Conservation (phyloP, 345 rosid genomes). For the Pelargonium nanum region DNA sequence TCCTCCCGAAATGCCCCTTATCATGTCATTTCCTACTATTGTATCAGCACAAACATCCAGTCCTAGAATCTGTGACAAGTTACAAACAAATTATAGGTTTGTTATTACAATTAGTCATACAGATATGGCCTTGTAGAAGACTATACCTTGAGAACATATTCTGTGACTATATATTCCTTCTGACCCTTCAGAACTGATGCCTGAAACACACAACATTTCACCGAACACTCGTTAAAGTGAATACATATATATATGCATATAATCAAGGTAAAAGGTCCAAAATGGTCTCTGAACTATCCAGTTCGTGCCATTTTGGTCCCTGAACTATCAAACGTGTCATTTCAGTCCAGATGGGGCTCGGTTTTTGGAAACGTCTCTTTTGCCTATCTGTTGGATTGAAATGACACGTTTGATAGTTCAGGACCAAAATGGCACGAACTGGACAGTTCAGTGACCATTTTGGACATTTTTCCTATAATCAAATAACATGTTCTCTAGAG, state of each 20-base stretch:
- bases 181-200: conserved; percentile 7
- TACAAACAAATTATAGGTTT: neutral
- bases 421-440: no score
- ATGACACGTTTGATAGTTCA: no score
- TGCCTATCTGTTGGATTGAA: no score
- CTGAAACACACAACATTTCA: conserved; percentile 5
- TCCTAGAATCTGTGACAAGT: conserved; percentile 11
- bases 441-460: no score
- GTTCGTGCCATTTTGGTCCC: no score
- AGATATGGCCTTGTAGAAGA: neutral
- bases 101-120: neutral
- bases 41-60: conserved; percentile 11
- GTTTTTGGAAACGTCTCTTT: no score
- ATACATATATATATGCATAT: no score
- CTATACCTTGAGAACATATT: conserved; percentile 13
- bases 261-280: no score
- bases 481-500: neutral
- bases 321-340: no score
- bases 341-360: no score
- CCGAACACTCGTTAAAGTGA: neutral
- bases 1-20: conserved; percentile 14
- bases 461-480: no score
- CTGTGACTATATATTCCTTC: conserved; percentile 8
- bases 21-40: conserved; percentile 12
- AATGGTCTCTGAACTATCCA: no score